Evolutionary conservation across 192 early-diverging fungal species (phyloP), one percentile per base, ranked within the genome.

Genomic region (Piromyces finnis): DNA sequence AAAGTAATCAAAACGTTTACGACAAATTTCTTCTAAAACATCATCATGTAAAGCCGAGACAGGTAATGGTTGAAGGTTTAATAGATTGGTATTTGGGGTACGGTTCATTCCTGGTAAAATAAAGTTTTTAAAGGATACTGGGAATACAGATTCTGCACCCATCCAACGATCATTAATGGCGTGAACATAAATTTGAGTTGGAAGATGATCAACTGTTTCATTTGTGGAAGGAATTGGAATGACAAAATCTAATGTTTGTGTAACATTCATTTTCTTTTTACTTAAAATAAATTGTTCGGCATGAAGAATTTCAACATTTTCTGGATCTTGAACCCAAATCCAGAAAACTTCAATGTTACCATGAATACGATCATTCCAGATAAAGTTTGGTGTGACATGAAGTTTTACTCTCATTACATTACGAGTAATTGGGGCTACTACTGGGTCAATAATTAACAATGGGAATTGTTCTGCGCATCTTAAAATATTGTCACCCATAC

Each of bases 121-220:
- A 81, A 99, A 81, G 85, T 98, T 94, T 82, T 94, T 91, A 85
- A 99, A 95, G 12, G 96, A 95, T 26, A 99, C 90, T 0, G 96
- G 90, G 12, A 92, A 85, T 27, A 94, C 89, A 0, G 92, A 91
- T 83, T 98, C 96, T 3, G 95, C 89, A 28, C 96, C 95, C 35
- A 99, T 84, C 98, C 98, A 99, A 39, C 91, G 88, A 86, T 99
- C 98, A 1, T 96, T 97, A 5, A 97, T 87, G 0, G 94, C 95
- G n/a, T 94, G 92, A 29, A 99, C 90, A 86, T 89, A 97, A 29
- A 98, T 91, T 84, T 98, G 95, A 30, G 94, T 84, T 27, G 96
- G 95, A 51, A 97, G 87, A 29, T 95, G 94, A 84, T 97, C 96
- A 2, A 78, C 78, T 3, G 87, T 90, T 2, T 84, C 83, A 7